Percentiles rank a stretch among this genome's conserved stretches.
These are phyloP conservation scores for Pelargonium fulgidum DNA, from an alignment of 441 rosid genomes.

Conservation along the genomic window DNA sequence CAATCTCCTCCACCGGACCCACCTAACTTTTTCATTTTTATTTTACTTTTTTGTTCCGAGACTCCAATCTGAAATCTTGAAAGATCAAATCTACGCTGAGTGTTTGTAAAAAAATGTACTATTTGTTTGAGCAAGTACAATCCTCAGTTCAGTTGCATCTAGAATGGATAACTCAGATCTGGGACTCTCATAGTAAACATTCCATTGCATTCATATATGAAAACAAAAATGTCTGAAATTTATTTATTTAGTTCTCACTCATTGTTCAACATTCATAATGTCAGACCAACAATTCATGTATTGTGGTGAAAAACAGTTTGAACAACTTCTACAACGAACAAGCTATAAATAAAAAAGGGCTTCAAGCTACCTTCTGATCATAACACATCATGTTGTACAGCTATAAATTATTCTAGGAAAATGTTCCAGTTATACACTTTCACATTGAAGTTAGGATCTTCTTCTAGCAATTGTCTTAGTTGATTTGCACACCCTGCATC, in stretches of 20 bases:
- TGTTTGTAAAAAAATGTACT: too few species aligned
- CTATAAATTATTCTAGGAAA: constrained; percentile 21
- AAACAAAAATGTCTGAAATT: background rate
- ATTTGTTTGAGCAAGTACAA: too few species aligned
- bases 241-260: too few species aligned
- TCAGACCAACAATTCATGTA: too few species aligned
- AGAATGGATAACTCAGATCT: too few species aligned
- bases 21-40: too few species aligned
- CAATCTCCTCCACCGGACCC: background rate
- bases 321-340: background rate
- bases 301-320: background rate
- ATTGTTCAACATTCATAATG: too few species aligned
- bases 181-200: too few species aligned
- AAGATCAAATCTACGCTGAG: too few species aligned
- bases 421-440: constrained; percentile 61
- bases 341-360: background rate
- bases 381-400: background rate
- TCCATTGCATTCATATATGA: background rate
- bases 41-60: too few species aligned
- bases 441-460: constrained; percentile 41
- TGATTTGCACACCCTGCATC: constrained; percentile 42
- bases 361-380: background rate
- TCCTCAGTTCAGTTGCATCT: too few species aligned
- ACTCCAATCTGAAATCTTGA: too few species aligned
- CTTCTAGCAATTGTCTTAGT: constrained; percentile 43